Percentiles rank a stretch among this genome's conserved stretches.
These are phyloP conservation scores for Musa acuminata DNA, from an alignment of 176 grass and related monocot species.

Conservation along the genomic window DNA sequence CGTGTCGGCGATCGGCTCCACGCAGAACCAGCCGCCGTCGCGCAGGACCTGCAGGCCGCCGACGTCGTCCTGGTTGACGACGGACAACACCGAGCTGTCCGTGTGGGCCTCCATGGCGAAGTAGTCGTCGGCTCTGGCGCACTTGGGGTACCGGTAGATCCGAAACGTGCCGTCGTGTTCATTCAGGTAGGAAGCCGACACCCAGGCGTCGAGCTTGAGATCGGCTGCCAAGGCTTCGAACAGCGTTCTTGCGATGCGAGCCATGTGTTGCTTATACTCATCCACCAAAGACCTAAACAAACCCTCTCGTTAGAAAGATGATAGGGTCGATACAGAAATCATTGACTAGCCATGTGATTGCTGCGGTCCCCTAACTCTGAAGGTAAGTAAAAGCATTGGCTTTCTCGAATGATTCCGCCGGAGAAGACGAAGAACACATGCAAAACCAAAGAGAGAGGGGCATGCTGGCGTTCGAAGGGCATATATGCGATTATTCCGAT, in stretches of 20 bases:
- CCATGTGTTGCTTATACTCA: conserved; percentile 69
- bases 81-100: conserved; percentile 69
- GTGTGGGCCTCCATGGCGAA: conserved; percentile 79
- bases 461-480: too few relatives aligned
- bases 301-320: not conserved
- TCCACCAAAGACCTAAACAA: conserved; percentile 22
- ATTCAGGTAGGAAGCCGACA: conserved; percentile 33
- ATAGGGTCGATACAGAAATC: not conserved
- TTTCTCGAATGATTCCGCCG: too few relatives aligned
- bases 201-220: conserved; percentile 28
- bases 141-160: conserved; percentile 62
- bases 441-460: too few relatives aligned
- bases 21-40: conserved; percentile 28
- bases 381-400: too few relatives aligned
- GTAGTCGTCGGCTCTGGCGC: not conserved
- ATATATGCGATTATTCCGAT: not conserved
- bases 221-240: conserved; percentile 35
- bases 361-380: too few relatives aligned
- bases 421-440: too few relatives aligned
- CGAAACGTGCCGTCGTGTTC: conserved; percentile 49
- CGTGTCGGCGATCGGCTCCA: conserved; percentile 20
- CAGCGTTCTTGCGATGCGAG: conserved; percentile 40
- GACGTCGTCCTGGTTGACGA: conserved; percentile 46
- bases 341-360: too few relatives aligned
- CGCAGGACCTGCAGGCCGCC: conserved; percentile 53